A percentile compares a stretch with the other conserved stretches of the same genome.
phyloP scores from a whole-genome alignment of 176 grass and related monocot genomes.

The Avena eriantha region DNA sequence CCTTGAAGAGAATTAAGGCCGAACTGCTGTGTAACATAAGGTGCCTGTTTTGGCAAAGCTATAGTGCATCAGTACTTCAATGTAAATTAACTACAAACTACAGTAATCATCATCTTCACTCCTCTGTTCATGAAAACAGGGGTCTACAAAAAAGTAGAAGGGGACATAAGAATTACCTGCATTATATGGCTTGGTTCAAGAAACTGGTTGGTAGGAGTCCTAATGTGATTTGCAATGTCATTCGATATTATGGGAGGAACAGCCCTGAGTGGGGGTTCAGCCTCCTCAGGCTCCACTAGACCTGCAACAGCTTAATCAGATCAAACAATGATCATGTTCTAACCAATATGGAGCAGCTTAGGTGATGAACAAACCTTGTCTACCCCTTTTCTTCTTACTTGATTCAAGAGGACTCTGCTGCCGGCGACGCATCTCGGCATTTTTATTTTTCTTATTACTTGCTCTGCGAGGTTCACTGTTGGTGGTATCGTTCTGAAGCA shows the following conservation, averaged over 20 bases:
- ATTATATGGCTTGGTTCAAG: constrained; percentile 70
- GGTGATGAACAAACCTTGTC: constrained; percentile 53
- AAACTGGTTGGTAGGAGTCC: constrained; percentile 66
- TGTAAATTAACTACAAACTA: not conserved
- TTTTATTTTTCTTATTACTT: constrained; percentile 74
- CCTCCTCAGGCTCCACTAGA: constrained; percentile 58
- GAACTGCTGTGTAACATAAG: constrained; percentile 78
- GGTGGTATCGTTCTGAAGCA: constrained; percentile 56
- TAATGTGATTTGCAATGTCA: constrained; percentile 72
- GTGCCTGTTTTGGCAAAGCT: constrained; percentile 55
- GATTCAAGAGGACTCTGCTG: constrained; percentile 60
- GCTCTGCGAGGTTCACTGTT: constrained; percentile 53
- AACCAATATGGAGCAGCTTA: constrained; percentile 32
- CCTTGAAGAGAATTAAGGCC: constrained; percentile 76
- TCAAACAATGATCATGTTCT: constrained; percentile 26
- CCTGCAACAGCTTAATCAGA: constrained; percentile 50
- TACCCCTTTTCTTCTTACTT: constrained; percentile 69
- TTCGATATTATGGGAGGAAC: constrained; percentile 46
- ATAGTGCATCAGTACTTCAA: constrained; percentile 26
- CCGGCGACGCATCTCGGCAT: constrained; percentile 41
- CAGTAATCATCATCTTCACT: not conserved
- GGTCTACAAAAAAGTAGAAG: not conserved
- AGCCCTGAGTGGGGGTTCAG: constrained; percentile 54
- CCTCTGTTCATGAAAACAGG: constrained; percentile 11
- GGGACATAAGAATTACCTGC: constrained; percentile 60